A percentile compares a stretch with the other conserved stretches of the same genome.
These are phyloP conservation scores for Fusarium papillatum DNA, from an alignment of 2,329 filamentous ascomycete species.

Conservation along the genomic window DNA sequence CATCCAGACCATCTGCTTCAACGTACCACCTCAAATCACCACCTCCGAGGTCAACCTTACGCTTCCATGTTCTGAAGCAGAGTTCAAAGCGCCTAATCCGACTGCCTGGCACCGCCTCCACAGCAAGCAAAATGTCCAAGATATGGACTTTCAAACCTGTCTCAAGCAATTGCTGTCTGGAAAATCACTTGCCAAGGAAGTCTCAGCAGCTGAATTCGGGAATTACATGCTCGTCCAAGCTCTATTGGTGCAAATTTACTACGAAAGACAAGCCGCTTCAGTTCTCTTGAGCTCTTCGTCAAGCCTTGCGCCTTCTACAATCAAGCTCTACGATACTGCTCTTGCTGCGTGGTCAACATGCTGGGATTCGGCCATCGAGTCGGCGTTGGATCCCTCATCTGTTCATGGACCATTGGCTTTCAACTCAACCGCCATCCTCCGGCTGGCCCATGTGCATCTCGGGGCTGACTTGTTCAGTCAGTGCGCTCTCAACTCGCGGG, in stretches of 20 bases:
- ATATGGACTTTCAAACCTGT: background rate
- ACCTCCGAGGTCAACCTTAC: slow-evolving; percentile 38
- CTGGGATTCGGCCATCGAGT: background rate
- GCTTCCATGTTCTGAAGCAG: background rate
- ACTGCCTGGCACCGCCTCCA: background rate
- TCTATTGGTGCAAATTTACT: background rate
- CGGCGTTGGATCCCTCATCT: background rate
- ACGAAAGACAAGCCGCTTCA: background rate
- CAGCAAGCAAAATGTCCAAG: background rate
- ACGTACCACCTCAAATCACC: slow-evolving; percentile 69
- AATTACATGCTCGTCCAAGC: slow-evolving; percentile 1
- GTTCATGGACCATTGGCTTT: background rate
- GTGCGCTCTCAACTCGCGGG: background rate
- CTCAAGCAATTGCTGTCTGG: background rate
- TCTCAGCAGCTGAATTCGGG: background rate
- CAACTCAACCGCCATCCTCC: background rate
- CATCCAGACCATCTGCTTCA: slow-evolving; percentile 72
- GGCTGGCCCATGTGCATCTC: background rate
- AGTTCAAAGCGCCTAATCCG: background rate
- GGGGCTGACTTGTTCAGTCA: background rate
- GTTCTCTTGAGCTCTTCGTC: background rate
- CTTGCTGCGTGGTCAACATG: background rate
- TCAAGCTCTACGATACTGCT: background rate
- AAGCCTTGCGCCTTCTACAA: background rate
- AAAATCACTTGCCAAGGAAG: background rate